Percentiles rank a stretch among this genome's conserved stretches.
phyloP scores from a whole-genome alignment of 2,329 filamentous ascomycete species.

The Cryphonectria naterciae region DNA sequence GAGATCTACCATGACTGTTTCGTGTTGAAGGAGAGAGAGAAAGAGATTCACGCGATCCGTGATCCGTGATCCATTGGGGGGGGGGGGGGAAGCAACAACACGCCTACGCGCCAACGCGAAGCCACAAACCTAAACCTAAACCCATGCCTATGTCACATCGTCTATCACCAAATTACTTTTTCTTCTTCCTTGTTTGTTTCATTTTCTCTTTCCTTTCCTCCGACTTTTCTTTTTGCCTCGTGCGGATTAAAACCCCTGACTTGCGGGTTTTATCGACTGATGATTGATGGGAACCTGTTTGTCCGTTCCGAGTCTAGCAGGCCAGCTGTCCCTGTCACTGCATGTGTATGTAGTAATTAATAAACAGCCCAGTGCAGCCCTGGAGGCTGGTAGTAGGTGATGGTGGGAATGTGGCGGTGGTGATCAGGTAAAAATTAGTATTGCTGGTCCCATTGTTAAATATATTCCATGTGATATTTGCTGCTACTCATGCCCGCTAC shows the following conservation, averaged over 20 bases:
- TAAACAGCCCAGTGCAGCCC: not conserved
- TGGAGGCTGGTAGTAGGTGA: not conserved
- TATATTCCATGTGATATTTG: not conserved
- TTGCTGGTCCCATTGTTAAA: not conserved
- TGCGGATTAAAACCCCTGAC: not conserved
- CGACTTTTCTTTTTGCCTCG: not conserved
- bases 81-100: not conserved
- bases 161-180: not conserved
- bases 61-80: not conserved
- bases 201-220: not conserved
- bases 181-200: not conserved
- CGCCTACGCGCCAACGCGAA: not conserved
- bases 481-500: not conserved
- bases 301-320: not conserved
- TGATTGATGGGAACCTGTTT: not conserved
- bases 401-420: not conserved
- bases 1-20: not conserved
- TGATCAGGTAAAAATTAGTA: not conserved
- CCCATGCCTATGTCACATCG: not conserved
- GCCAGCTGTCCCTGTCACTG: not conserved
- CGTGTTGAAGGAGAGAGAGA: not conserved
- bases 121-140: not conserved
- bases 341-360: not conserved
- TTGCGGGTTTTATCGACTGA: not conserved
- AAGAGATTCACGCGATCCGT: not conserved